Base-by-base conservation (phyloP, 192 early-diverging fungal genomes). In the Coemansia umbellata region DNA sequence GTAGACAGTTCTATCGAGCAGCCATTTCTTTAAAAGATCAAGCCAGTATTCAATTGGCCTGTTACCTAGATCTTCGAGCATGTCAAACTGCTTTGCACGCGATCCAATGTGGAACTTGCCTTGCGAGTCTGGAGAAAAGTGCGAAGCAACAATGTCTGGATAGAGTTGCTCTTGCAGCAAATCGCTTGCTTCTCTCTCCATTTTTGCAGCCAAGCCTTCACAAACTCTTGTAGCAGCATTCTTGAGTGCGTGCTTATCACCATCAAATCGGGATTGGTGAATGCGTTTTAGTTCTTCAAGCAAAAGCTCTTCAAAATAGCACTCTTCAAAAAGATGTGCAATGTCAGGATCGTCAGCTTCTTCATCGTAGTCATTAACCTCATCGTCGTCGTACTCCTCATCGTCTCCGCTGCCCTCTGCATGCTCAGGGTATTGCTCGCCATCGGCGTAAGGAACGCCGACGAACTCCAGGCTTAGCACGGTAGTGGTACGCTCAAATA, bases 381-480 rank as follows among this genome's bases (percentile, higher is more conserved):
- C 62, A 17, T 53, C 60, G 7, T 37, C 55, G 9, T 55, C 60
- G 2, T 39, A 44, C 5, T 54, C 54, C 13, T 58, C 74, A 10
- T 60, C 55, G 10, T 52, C 60, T 9, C 47, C 56, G 11, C 55
- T 47, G 30, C 58, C 44, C 7, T 73, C 28, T n/a, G 58, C 53
- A 28, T 69, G 48, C 3, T 83, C 53, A 9, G 19, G 27, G 19
- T 31, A 28, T n/a, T n/a, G 19, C 35, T 49, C n/a, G 33, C 13
- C 43, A 11, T 37, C 10, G 1, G 48, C 19, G 23, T 67, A 68
- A 18, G 76, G 80, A 50, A 90, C 83, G 6, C 84, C 84, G 51
- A 65, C 78, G 55, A 93, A 90, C 8, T 66, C 49, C n/a, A 91
- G 18, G 11, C 78, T 37, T n/a, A 93, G 39, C 9, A 75, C 73